A percentile compares a stretch with the other conserved stretches of the same genome.
These are phyloP conservation scores for Chaetoceros tenuissimus DNA, from an alignment of 108 stramenopile species.

Conservation along the genomic window DNA sequence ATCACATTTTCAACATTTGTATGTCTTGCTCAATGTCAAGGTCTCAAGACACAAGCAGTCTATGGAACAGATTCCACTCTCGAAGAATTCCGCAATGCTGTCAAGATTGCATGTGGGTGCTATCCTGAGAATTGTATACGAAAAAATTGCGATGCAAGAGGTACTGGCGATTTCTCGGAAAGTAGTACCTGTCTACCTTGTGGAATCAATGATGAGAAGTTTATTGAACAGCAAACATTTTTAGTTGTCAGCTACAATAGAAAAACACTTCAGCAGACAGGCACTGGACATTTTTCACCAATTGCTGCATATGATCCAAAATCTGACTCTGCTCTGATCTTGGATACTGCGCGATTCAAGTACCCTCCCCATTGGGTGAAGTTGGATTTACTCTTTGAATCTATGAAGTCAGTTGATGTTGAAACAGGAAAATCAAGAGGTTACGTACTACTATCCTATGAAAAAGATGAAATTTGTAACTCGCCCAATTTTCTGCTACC, in stretches of 20 bases:
- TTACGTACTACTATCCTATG: constrained; percentile 52
- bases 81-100: constrained; percentile 63
- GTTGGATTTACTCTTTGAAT: constrained; percentile 41
- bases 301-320: constrained; percentile 67
- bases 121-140: background rate
- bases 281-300: constrained; percentile 80
- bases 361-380: constrained; percentile 73
- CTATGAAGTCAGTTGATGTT: constrained; percentile 59
- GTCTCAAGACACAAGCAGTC: constrained; percentile 36
- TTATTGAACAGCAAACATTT: constrained; percentile 9
- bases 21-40: constrained; percentile 79
- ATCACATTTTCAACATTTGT: constrained; percentile 65
- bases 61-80: constrained; percentile 37
- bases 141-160: background rate
- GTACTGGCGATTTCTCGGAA: background rate
- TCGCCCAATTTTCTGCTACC: constrained; percentile 16
- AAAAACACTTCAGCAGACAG: constrained; percentile 63
- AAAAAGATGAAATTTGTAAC: background rate
- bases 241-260: constrained; percentile 62
- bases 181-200: background rate
- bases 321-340: constrained; percentile 53
- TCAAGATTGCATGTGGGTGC: constrained; percentile 46
- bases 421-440: constrained; percentile 75
- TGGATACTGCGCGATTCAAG: constrained; percentile 88
- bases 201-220: background rate